Percentiles rank a stretch among this genome's conserved stretches.
phyloP scores from a whole-genome alignment of 176 grass and related monocot genomes.

The Raddia guianensis region DNA sequence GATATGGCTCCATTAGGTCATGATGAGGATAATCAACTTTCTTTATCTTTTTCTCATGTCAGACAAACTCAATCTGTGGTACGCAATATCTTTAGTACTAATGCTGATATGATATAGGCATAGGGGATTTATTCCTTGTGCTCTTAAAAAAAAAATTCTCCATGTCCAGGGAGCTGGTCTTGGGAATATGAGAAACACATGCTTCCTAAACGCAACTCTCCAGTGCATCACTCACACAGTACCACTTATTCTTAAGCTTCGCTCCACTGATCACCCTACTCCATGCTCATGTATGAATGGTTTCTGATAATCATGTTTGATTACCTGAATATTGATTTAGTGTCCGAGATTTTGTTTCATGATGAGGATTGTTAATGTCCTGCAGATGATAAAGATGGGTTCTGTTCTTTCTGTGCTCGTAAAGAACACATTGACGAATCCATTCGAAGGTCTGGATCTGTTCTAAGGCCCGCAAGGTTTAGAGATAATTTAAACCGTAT shows the following conservation, averaged over 20 bases:
- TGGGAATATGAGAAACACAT: slow-evolving; percentile 87
- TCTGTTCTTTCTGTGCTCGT: slow-evolving; percentile 86
- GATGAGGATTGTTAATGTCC: slow-evolving; percentile 9
- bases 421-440: slow-evolving; percentile 66
- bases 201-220: slow-evolving; percentile 82
- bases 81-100: slow-evolving; percentile 32
- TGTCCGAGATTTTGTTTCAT: slow-evolving; percentile 23
- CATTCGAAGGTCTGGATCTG: slow-evolving; percentile 56
- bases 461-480: slow-evolving; percentile 62
- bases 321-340: neutral
- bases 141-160: neutral
- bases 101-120: neutral
- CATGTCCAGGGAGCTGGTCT: slow-evolving; percentile 77
- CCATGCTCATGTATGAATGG: slow-evolving; percentile 58
- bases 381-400: slow-evolving; percentile 62
- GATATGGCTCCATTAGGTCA: too few relatives aligned
- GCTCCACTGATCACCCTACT: slow-evolving; percentile 52
- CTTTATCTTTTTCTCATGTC: slow-evolving; percentile 16
- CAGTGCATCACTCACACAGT: slow-evolving; percentile 96
- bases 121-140: neutral
- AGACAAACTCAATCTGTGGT: slow-evolving; percentile 48
- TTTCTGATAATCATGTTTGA: slow-evolving; percentile 3
- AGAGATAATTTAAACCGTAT: slow-evolving; percentile 89
- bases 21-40: slow-evolving; percentile 28
- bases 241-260: slow-evolving; percentile 65